Base-by-base conservation (phyloP, 73 alveolate species). In the Uronychia binucleata region DNA sequence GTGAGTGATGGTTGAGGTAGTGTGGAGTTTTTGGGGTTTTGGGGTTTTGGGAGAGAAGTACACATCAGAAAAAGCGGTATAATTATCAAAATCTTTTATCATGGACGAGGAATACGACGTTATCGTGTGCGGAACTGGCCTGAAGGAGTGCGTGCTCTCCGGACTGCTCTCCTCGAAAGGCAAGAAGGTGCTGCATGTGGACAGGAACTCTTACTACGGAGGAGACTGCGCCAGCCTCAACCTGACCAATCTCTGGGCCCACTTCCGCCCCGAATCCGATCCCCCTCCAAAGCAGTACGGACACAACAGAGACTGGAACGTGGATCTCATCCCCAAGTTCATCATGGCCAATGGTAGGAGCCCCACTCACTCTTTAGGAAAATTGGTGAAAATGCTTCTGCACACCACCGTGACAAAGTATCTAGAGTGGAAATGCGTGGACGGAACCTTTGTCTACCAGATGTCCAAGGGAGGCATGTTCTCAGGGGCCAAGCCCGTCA, bases 321-420 rank as follows among this genome's bases (percentile, higher is more conserved):
- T 98, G 30, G 99, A 98, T 81, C 92, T 98, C 58, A 95, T 98
- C 85, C 99, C 99, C 32, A 98, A 98, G 95, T 96, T 95, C 93
- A 95, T 97, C 81, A 98, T 98, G 99, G 99, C 99, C 59, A 97
- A 97, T 59, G 99, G 99, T 34, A 91, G 93, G 78, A 11, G 5
- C 67, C 5, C 5, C 19, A 11, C 19, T 19, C 5, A 11, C 67
- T 19, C 19, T 11, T 46, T 46, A 46, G 67, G 67, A 11, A 82
- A 82, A 78, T 91, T 98, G 46, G 99, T 98, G 46, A 98, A 94
- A 92, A 90, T 98, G 88, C 96, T 98, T 59, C 90, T 98, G 77
- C 93, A 96, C 89, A 98, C 99, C 5, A 93, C 92, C 30, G 98
- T 93, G 58, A 96, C 98, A 81, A 86, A 97, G 30, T 91, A 92